Conservation (phyloP, 768 basidiomycete species). For the Lyophyllum decastes region DNA sequence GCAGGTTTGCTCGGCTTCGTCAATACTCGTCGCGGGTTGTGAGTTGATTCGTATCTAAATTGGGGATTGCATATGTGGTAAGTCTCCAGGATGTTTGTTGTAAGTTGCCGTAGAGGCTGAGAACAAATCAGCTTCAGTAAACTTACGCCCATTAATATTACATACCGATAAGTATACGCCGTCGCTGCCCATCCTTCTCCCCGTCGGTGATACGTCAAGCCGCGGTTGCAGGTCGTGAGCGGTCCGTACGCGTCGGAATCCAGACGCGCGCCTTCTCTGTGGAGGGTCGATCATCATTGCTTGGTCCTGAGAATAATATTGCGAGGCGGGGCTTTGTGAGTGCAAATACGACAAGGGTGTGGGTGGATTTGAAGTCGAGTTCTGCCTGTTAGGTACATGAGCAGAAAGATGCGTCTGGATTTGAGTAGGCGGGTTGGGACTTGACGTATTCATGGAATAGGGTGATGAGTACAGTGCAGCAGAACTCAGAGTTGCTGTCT, state of each 20-base stretch:
- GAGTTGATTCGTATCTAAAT: slow-evolving; percentile 92
- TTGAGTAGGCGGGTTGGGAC: slow-evolving; percentile 57
- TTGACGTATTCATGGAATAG: slow-evolving; percentile 67
- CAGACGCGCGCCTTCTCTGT: slow-evolving; percentile 69
- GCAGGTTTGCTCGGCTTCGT: slow-evolving; percentile 97
- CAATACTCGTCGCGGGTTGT: slow-evolving; percentile 94
- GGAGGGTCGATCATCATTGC: slow-evolving; percentile 71
- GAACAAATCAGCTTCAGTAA: slow-evolving; percentile 13
- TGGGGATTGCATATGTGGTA: slow-evolving; percentile 93
- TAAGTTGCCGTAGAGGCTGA: slow-evolving; percentile 68
- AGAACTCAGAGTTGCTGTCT: slow-evolving; percentile 37
- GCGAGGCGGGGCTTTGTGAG: slow-evolving; percentile 48
- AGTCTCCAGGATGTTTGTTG: slow-evolving; percentile 85
- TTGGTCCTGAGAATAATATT: slow-evolving; percentile 66
- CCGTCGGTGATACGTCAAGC: slow-evolving; percentile 59
- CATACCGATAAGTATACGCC: slow-evolving; percentile 83
- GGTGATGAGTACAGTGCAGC: slow-evolving; percentile 37
- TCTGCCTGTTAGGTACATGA: slow-evolving; percentile 49
- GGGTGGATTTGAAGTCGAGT: slow-evolving; percentile 66
- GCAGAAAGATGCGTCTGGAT: slow-evolving; percentile 53
- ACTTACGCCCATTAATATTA: slow-evolving; percentile 17
- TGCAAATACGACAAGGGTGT: slow-evolving; percentile 74
- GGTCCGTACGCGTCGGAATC: slow-evolving; percentile 79
- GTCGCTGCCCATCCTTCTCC: slow-evolving; percentile 75
- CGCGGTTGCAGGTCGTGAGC: slow-evolving; percentile 77